Evolutionary conservation across 805 yeast species (phyloP).

Genomic region (Hemisphaericaspora nanyangensis): DNA sequence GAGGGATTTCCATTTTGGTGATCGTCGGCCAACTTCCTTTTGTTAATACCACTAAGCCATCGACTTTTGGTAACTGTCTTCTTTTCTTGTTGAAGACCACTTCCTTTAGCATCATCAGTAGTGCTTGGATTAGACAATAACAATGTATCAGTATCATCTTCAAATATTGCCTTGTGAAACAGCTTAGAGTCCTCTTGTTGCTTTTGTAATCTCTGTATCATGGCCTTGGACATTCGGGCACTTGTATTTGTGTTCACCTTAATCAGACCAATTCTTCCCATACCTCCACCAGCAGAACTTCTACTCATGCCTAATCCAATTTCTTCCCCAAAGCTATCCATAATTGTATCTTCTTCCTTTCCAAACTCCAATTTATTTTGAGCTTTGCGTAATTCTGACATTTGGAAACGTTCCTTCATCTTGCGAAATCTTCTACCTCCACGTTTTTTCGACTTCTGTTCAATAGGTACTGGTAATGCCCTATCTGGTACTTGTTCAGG

Average conservation of each 20-base stretch:
- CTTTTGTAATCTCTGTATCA: constrained; percentile 46
- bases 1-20: too few species aligned
- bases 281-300: constrained; percentile 15
- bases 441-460: constrained; percentile 72
- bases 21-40: constrained; percentile 2
- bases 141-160: constrained; percentile 14
- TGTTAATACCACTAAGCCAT: constrained; percentile 23
- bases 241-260: constrained; percentile 44
- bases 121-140: constrained; percentile 9
- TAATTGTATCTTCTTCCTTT: constrained; percentile 56
- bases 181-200: constrained; percentile 2
- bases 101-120: not conserved
- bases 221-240: constrained; percentile 59
- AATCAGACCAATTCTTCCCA: constrained; percentile 20
- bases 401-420: constrained; percentile 72
- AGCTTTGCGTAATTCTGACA: constrained; percentile 77
- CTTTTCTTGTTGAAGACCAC: not conserved
- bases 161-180: constrained; percentile 3
- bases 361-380: constrained; percentile 87
- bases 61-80: constrained; percentile 4
- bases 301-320: constrained; percentile 76
- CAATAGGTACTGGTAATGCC: constrained; percentile 73
- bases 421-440: constrained; percentile 83
- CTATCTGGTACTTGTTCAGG: constrained; percentile 61
- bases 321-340: constrained; percentile 74